These are phyloP conservation scores for Debaryomyces coudertii DNA, from an alignment of 1,139 yeast genomes.

Conservation along the genomic window DNA sequence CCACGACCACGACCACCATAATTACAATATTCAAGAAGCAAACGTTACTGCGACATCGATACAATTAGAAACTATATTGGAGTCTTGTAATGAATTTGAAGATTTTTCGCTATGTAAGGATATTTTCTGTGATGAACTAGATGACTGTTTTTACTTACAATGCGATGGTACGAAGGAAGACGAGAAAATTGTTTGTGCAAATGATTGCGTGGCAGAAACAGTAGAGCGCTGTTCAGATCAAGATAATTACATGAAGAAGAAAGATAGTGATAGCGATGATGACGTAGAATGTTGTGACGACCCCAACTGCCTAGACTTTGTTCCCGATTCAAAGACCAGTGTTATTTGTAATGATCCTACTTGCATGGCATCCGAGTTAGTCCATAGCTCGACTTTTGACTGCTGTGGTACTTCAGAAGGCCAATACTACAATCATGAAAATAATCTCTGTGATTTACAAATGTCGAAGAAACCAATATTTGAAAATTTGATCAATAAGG, in stretches of 20 bases:
- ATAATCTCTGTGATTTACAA: conserved; percentile 36
- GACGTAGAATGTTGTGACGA: conserved; percentile 21
- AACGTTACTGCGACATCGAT: conserved; percentile 3
- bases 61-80: neutral
- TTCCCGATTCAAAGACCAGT: neutral
- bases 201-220: conserved; percentile 8
- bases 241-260: neutral
- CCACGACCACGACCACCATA: conserved; percentile 38
- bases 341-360: conserved; percentile 18
- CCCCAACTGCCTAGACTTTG: conserved; percentile 16
- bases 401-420: conserved; percentile 10
- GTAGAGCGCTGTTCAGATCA: conserved; percentile 6
- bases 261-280: neutral
- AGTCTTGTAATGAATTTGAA: conserved; percentile 35
- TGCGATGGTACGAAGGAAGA: conserved; percentile 30
- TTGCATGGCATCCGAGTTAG: conserved; percentile 20
- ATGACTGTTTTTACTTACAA: conserved; percentile 45
- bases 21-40: neutral
- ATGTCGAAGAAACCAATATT: conserved; percentile 31
- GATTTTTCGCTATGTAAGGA: conserved; percentile 41
- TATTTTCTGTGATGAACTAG: conserved; percentile 48
- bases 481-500: conserved; percentile 39
- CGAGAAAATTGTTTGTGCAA: conserved; percentile 10
- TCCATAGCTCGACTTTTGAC: conserved; percentile 13
- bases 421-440: conserved; percentile 20